Conservation (phyloP, 2,329 filamentous ascomycete species). For the Colletotrichum lini region DNA sequence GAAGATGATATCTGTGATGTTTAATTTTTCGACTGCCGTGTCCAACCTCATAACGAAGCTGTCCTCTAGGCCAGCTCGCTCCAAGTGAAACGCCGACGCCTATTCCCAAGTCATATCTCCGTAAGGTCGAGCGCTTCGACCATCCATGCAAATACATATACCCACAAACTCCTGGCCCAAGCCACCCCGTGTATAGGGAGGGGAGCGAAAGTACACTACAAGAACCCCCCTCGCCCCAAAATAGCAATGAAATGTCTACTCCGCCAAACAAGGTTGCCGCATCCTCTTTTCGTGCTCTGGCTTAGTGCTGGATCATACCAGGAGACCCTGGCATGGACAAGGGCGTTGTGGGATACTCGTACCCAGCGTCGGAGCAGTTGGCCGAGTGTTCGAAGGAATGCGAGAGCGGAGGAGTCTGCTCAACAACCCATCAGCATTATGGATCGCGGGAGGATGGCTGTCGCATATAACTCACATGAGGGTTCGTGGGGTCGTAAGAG, state of each 20-base stretch:
- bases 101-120: conserved; percentile 41
- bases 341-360: conserved; percentile 78
- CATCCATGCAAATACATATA: conserved; percentile 35
- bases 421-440: conserved; percentile 64
- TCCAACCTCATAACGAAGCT: conserved; percentile 17
- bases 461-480: conserved; percentile 79
- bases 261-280: background rate
- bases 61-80: background rate
- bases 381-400: conserved; percentile 80
- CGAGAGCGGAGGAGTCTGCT: conserved; percentile 82
- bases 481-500: conserved; percentile 77
- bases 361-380: conserved; percentile 73
- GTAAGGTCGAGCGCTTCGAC: conserved; percentile 49
- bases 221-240: background rate
- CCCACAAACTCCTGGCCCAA: conserved; percentile 32
- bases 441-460: conserved; percentile 58
- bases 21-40: conserved; percentile 23
- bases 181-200: conserved; percentile 14
- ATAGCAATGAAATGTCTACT: background rate
- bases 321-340: conserved; percentile 81
- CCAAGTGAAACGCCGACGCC: conserved; percentile 30
- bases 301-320: conserved; percentile 59
- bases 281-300: background rate
- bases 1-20: background rate
- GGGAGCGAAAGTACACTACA: background rate